Base-by-base conservation (phyloP, 208 protist species). In the Leptomonas seymouri region DNA sequence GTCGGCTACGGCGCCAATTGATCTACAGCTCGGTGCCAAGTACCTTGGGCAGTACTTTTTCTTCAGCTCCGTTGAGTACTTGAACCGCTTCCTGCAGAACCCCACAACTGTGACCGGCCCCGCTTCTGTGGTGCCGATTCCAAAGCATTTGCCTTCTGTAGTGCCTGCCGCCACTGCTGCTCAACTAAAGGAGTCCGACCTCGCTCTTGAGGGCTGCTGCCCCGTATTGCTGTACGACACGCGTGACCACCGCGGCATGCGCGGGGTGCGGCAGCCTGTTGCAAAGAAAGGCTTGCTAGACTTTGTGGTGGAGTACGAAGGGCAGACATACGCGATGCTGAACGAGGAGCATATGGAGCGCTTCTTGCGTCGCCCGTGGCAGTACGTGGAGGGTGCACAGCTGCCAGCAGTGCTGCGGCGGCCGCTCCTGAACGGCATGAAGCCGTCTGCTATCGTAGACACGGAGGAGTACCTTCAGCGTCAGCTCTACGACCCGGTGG, bases 151-250 rank as follows among this genome's bases (percentile, higher is more conserved):
- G 34, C 68, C 68, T 3, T 9, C 61, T 14, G 25, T 54, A n/a
- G 31, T 71, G n/a, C 18, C 63, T 28, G 30, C 44, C 14, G 58
- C 65, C 3, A 58, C 42, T n/a, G 67, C 59, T 0, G 56, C 48
- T 3, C 42, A 21, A 44, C 59, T 58, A 39, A 8, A 20, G 45
- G 70, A 60, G 76, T 46, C 58, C 21, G 46, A 16, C 48, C 63
- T 95, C 42, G 92, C 87, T 61, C 71, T 93, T 15, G 64, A 82
- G 53, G 93, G 91, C 27, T 97, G 90, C 82, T 97, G 93, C 63
- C 93, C 93, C 4, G 93, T 97, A 12, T 61, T 90, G n/a, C 77
- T 97, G 39, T 96, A 93, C 78, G 88, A 95, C 72, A 97, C 93
- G 12, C 89, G 93, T 4, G 78, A 93, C 48, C 68, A 67, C 18